These are phyloP conservation scores for Stentor coeruleus DNA, from an alignment of 73 alveolate genomes.

Conservation along the genomic window DNA sequence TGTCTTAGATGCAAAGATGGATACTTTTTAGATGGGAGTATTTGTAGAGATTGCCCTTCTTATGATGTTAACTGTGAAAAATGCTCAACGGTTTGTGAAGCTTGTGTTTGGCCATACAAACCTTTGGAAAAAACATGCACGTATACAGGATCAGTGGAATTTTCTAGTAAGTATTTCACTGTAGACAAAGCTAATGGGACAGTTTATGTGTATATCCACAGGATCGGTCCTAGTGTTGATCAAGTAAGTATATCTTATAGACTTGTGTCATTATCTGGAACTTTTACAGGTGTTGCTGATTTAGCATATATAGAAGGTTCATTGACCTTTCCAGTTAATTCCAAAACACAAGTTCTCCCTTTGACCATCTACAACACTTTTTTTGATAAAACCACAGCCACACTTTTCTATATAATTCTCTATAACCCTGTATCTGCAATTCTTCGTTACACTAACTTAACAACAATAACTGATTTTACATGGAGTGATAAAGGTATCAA, in stretches of 20 bases:
- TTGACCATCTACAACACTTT: background rate
- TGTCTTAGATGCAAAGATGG: background rate
- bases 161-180: background rate
- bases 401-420: background rate
- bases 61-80: background rate
- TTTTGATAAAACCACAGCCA: background rate
- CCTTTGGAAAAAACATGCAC: background rate
- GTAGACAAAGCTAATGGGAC: background rate
- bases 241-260: background rate
- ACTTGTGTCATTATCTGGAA: background rate
- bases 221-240: background rate
- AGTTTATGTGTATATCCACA: background rate
- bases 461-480: background rate
- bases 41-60: background rate
- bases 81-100: background rate
- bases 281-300: background rate
- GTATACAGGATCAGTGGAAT: background rate
- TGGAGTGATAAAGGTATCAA: slow-evolving; percentile 13
- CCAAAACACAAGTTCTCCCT: background rate
- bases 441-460: background rate
- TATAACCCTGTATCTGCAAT: background rate
- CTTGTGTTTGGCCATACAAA: slow-evolving; percentile 2
- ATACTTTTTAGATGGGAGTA: background rate
- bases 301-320: background rate
- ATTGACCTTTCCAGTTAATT: background rate